These are phyloP conservation scores for Colletotrichum lini DNA, from an alignment of 2,329 filamentous ascomycete species.

Conservation along the genomic window DNA sequence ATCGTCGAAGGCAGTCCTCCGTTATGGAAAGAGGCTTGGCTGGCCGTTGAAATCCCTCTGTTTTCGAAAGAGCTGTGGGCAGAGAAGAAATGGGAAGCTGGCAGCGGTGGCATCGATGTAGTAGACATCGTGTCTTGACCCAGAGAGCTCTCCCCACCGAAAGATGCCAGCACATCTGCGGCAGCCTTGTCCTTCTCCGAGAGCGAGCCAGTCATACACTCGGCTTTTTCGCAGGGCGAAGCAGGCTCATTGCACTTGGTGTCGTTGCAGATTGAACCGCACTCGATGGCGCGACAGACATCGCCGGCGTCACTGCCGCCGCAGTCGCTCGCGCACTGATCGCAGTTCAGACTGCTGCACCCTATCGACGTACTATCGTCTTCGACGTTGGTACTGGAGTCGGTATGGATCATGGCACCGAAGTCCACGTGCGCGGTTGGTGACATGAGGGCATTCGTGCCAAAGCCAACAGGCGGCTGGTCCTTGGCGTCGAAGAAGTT, in stretches of 20 bases:
- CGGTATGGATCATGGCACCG: not conserved
- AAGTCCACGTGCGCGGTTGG: slow-evolving; percentile 20
- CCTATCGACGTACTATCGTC: slow-evolving; percentile 51
- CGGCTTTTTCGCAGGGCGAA: slow-evolving; percentile 53
- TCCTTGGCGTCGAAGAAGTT: slow-evolving; percentile 19
- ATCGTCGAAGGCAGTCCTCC: slow-evolving; percentile 1
- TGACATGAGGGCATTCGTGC: slow-evolving; percentile 24
- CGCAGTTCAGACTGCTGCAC: slow-evolving; percentile 54
- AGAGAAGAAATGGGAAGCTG: slow-evolving; percentile 10
- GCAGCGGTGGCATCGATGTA: not conserved
- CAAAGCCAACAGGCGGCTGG: slow-evolving; percentile 9
- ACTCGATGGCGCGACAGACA: slow-evolving; percentile 55
- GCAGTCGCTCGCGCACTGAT: slow-evolving; percentile 53
- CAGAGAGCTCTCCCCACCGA: slow-evolving; percentile 11
- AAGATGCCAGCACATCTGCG: slow-evolving; percentile 22
- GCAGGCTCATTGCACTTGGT: slow-evolving; percentile 55
- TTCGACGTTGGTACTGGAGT: slow-evolving; percentile 20
- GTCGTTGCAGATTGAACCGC: slow-evolving; percentile 56
- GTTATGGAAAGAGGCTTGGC: slow-evolving; percentile 8
- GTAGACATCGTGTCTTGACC: slow-evolving; percentile 1
- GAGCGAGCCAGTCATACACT: slow-evolving; percentile 47
- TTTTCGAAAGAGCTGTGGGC: slow-evolving; percentile 3
- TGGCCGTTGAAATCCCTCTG: not conserved
- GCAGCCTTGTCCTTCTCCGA: slow-evolving; percentile 24
- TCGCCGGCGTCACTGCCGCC: slow-evolving; percentile 50